phyloP scores from a whole-genome alignment of 192 early-diverging fungal genomes.

The Dimargaris cristalligena region DNA sequence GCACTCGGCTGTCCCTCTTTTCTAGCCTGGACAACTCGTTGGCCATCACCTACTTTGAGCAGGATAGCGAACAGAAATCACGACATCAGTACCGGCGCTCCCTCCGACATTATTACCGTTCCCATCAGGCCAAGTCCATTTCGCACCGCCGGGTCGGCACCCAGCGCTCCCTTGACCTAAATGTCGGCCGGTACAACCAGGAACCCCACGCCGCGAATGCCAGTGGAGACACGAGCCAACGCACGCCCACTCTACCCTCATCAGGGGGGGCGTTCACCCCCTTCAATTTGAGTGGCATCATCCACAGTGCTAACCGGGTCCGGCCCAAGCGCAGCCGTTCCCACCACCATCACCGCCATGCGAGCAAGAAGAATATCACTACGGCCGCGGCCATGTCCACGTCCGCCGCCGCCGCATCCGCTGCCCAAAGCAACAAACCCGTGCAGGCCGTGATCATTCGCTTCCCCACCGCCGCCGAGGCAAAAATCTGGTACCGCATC shows the following conservation, averaged over 20 bases:
- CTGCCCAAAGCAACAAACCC: neutral
- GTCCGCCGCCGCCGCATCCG: no score
- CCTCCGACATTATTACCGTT: slow-evolving; percentile 5
- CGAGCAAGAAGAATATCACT: neutral
- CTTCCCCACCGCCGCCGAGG: slow-evolving; percentile 8
- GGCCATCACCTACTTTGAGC: slow-evolving; percentile 21
- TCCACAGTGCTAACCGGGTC: neutral
- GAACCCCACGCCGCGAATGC: neutral
- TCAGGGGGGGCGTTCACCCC: no score
- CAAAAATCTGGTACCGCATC: slow-evolving; percentile 8
- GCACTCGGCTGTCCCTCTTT: slow-evolving; percentile 27
- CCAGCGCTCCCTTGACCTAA: neutral
- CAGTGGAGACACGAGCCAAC: neutral
- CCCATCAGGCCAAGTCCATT: neutral
- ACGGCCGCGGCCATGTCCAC: no score
- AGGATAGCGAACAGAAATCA: neutral
- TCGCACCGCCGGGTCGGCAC: neutral
- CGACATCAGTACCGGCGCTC: slow-evolving; percentile 4
- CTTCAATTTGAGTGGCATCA: neutral
- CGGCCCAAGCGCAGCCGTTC: neutral
- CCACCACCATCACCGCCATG: neutral
- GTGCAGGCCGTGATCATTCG: neutral
- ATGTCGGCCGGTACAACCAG: neutral
- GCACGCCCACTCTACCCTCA: no score
- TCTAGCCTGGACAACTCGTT: slow-evolving; percentile 28